A percentile compares a stretch with the other conserved stretches of the same genome.
Evolutionary conservation across 2,329 filamentous ascomycete species (phyloP).

Genomic region (Pezicula neosporulosa): DNA sequence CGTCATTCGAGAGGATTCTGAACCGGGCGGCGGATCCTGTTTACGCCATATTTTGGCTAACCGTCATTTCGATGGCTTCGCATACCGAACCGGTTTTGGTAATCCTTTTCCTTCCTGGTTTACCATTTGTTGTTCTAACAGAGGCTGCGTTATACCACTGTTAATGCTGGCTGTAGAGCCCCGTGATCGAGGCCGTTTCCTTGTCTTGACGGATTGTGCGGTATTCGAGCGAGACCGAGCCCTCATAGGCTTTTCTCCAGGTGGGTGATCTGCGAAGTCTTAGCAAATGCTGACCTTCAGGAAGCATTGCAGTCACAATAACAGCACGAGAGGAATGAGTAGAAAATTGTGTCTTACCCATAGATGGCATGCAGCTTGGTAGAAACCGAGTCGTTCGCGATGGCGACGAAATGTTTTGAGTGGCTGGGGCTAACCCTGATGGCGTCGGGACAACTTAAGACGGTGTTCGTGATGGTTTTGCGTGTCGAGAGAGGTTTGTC

Average conservation of each 20-base stretch:
- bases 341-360: slow-evolving; percentile 19
- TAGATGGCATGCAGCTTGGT: slow-evolving; percentile 12
- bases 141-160: slow-evolving; percentile 25
- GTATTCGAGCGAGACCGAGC: slow-evolving; percentile 42
- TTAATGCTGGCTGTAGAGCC: slow-evolving; percentile 45
- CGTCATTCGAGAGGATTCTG: slow-evolving; percentile 47
- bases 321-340: slow-evolving; percentile 1
- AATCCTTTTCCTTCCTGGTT: slow-evolving; percentile 21
- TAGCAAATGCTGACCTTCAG: slow-evolving; percentile 8
- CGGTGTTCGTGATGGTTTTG: no score
- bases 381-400: slow-evolving; percentile 9
- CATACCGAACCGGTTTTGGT: slow-evolving; percentile 27
- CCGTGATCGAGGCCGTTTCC: slow-evolving; percentile 40
- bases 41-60: no score
- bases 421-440: no score
- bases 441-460: no score
- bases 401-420: no score
- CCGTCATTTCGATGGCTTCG: no score
- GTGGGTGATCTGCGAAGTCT: slow-evolving; percentile 23
- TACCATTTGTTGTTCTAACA: slow-evolving; percentile 25
- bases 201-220: slow-evolving; percentile 36
- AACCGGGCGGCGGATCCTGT: no score
- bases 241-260: slow-evolving; percentile 32
- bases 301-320: background rate
- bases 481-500: no score